A percentile compares a stretch with the other conserved stretches of the same genome.
These are phyloP conservation scores for Casuarina equisetifolia DNA, from an alignment of 306 rosid species.

Conservation along the genomic window DNA sequence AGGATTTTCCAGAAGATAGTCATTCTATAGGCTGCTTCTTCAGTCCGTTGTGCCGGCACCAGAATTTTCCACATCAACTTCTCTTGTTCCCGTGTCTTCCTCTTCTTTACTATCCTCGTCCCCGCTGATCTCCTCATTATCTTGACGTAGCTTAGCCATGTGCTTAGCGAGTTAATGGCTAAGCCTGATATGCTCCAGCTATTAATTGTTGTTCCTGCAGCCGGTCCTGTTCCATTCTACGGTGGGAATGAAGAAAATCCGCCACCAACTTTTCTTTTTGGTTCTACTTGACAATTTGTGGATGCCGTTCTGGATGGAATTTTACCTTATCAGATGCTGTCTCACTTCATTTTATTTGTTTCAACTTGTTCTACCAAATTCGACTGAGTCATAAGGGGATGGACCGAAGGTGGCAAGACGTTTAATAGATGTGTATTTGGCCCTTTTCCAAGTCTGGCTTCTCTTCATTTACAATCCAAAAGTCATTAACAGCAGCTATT, in stretches of 20 bases:
- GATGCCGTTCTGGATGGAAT: too few relatives aligned
- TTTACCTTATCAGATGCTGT: not conserved
- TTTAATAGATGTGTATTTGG: conserved; percentile 83
- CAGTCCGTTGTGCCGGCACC: conserved; percentile 63
- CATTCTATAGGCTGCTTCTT: conserved; percentile 23
- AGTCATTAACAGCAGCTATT: not conserved
- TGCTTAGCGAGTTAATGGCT: conserved; percentile 52
- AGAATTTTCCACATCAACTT: conserved; percentile 67
- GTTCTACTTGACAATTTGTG: too few relatives aligned
- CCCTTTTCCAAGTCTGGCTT: conserved; percentile 76
- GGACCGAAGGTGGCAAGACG: conserved; percentile 97
- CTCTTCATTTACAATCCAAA: not conserved
- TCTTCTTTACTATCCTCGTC: conserved; percentile 93
- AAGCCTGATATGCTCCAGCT: too few relatives aligned
- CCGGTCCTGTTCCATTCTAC: too few relatives aligned
- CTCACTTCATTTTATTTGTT: conserved; percentile 19
- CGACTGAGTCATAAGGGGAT: conserved; percentile 76
- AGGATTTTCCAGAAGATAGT: conserved; percentile 20
- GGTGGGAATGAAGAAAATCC: too few relatives aligned
- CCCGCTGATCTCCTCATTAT: conserved; percentile 74
- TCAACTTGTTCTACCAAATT: conserved; percentile 51
- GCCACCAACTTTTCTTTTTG: too few relatives aligned
- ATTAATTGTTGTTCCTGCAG: too few relatives aligned
- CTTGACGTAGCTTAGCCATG: conserved; percentile 79
- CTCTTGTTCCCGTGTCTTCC: conserved; percentile 96